Evolutionary conservation across 2,329 filamentous ascomycete species (phyloP).

Genomic region (Epichloe elymi): DNA sequence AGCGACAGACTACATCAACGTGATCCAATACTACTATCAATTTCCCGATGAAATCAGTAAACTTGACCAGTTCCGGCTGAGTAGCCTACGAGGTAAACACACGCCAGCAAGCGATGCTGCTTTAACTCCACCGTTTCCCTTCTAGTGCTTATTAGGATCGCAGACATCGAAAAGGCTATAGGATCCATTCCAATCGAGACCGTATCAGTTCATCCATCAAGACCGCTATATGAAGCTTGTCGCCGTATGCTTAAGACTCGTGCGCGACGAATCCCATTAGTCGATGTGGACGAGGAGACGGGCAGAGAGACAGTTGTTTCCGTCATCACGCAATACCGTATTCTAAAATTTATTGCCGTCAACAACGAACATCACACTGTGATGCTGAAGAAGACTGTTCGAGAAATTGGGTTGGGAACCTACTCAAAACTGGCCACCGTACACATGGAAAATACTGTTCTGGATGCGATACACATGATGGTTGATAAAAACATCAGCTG

Average conservation of each 20-base stretch:
- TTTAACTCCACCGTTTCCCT: neutral
- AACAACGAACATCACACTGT: conserved; percentile 79
- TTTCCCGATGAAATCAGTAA: conserved; percentile 80
- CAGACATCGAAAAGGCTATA: conserved; percentile 91
- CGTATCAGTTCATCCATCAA: conserved; percentile 84
- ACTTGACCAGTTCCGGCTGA: conserved; percentile 87
- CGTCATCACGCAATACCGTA: conserved; percentile 95
- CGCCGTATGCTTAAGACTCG: conserved; percentile 87
- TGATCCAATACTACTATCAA: conserved; percentile 98
- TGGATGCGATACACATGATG: conserved; percentile 88
- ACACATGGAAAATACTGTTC: conserved; percentile 77
- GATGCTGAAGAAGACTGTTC: conserved; percentile 73
- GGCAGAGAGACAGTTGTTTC: conserved; percentile 85
- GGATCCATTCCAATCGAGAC: conserved; percentile 86
- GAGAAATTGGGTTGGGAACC: conserved; percentile 73
- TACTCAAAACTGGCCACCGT: conserved; percentile 73
- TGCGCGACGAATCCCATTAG: conserved; percentile 82
- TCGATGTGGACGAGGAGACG: conserved; percentile 91
- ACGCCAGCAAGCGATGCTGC: neutral
- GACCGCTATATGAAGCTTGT: conserved; percentile 88
- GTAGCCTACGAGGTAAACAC: conserved; percentile 69
- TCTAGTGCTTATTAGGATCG: conserved; percentile 8
- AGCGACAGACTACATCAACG: conserved; percentile 94
- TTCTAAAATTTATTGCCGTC: conserved; percentile 96
- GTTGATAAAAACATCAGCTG: conserved; percentile 90